Evolutionary conservation across 192 early-diverging fungal species (phyloP).

Genomic region (Podila minutissima): DNA sequence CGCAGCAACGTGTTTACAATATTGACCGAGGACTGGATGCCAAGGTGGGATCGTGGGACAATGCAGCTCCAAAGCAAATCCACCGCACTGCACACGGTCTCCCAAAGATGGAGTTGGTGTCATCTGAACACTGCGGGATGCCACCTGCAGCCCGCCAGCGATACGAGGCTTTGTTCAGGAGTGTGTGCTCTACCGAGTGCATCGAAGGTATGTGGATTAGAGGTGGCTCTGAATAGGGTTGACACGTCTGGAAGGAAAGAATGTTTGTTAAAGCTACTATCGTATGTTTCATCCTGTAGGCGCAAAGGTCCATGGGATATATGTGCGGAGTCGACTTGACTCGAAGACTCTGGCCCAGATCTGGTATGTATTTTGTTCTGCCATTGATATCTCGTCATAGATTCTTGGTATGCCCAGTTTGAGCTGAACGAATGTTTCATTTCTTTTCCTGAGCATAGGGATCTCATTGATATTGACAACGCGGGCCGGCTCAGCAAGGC

Average conservation of each 20-base stretch:
- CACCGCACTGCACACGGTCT: not conserved
- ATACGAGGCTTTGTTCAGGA: conserved; percentile 44
- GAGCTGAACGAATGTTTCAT: no score
- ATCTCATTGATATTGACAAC: conserved; percentile 52
- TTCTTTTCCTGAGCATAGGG: conserved; percentile 21
- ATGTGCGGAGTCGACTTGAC: conserved; percentile 50
- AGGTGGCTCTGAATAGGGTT: no score
- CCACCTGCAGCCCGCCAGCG: conserved; percentile 33
- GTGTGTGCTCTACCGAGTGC: conserved; percentile 17
- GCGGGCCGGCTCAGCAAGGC: conserved; percentile 46
- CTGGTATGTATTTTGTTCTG: conserved; percentile 26
- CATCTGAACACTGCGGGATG: conserved; percentile 21
- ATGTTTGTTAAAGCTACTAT: no score
- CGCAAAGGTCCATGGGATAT: conserved; percentile 48
- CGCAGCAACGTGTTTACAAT: conserved; percentile 14
- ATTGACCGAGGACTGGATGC: not conserved
- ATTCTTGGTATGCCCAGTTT: no score
- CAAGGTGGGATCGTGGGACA: conserved; percentile 3
- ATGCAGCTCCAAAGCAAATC: conserved; percentile 8
- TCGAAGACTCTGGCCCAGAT: conserved; percentile 53
- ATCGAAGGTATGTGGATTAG: conserved; percentile 38
- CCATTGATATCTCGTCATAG: not conserved
- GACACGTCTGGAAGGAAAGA: no score
- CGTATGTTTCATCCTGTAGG: conserved; percentile 13
- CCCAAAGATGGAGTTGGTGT: not conserved